A percentile compares a stretch with the other conserved stretches of the same genome.
Conservation (phyloP, 1,284 basidiomycete genomes). For the Hortiboletus rubellus region DNA sequence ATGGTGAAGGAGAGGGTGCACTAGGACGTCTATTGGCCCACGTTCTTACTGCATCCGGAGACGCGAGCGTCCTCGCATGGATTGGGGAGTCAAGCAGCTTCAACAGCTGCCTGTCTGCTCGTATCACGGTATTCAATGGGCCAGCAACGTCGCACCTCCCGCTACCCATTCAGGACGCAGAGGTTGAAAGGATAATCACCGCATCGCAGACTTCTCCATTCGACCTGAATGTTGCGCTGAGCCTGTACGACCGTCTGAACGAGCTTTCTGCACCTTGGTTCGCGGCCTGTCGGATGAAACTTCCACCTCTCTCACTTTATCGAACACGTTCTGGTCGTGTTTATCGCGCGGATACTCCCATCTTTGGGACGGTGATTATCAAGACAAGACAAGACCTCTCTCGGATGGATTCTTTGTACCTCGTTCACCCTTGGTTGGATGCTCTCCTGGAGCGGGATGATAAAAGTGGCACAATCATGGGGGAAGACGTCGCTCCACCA, state of each 20-base stretch:
- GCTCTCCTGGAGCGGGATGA: neutral
- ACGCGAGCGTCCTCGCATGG: neutral
- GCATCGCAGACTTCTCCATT: too few species aligned
- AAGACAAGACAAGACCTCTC: neutral
- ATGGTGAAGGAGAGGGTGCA: neutral
- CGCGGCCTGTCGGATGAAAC: neutral
- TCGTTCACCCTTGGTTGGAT: slow-evolving; percentile 2
- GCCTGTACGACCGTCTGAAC: neutral
- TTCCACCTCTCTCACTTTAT: neutral
- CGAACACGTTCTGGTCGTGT: neutral
- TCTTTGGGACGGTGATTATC: neutral
- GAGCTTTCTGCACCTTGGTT: neutral
- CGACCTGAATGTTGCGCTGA: neutral
- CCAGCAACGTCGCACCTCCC: neutral
- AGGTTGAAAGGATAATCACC: too few species aligned
- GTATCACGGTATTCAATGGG: neutral
- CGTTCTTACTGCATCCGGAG: neutral
- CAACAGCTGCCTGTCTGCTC: neutral
- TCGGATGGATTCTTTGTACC: neutral
- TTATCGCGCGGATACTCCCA: neutral
- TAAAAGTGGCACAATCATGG: too few species aligned
- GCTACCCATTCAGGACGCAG: neutral
- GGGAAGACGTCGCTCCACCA: neutral
- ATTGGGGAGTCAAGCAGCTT: neutral
- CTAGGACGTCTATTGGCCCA: neutral